These are phyloP conservation scores for Leersia perrieri DNA, from an alignment of 176 grass and related monocot species.

Conservation along the genomic window DNA sequence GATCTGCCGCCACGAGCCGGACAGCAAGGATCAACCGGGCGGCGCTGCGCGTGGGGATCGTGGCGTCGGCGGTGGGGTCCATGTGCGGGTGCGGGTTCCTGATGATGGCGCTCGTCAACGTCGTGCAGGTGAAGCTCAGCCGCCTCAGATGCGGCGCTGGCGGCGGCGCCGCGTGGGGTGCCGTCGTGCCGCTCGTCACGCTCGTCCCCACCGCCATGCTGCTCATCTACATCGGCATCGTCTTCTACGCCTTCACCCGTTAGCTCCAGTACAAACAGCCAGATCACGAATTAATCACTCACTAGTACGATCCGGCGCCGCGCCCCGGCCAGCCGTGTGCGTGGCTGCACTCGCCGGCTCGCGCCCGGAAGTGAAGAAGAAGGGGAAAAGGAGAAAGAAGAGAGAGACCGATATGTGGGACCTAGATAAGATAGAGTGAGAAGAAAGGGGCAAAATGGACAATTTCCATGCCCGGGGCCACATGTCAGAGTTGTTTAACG, in stretches of 20 bases:
- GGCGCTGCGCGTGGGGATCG: conserved; percentile 65
- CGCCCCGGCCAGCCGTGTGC: too few species aligned
- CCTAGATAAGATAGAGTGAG: too few species aligned
- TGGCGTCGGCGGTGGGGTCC: conserved; percentile 61
- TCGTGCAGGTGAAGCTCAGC: conserved; percentile 85
- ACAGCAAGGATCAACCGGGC: conserved; percentile 57
- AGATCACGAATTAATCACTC: too few species aligned
- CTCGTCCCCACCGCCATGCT: conserved; percentile 75
- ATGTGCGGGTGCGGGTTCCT: conserved; percentile 70
- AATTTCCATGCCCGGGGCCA: too few species aligned
- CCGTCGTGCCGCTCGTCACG: conserved; percentile 66
- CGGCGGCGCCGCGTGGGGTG: conserved; percentile 45
- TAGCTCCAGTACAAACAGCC: too few species aligned
- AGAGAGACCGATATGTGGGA: too few species aligned
- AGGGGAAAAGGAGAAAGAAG: too few species aligned
- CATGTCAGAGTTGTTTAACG: too few species aligned
- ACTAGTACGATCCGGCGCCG: too few species aligned
- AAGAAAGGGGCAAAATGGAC: too few species aligned
- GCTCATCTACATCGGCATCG: conserved; percentile 69
- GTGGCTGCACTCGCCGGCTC: too few species aligned
- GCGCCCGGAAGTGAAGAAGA: too few species aligned
- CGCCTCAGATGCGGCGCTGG: conserved; percentile 60
- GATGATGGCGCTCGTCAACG: conserved; percentile 83
- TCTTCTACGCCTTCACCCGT: conserved; percentile 76
- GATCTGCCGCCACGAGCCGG: background rate